Evolutionary conservation across 2,329 filamentous ascomycete genomes (phyloP).

Genomic region (Nothopassalora personata): DNA sequence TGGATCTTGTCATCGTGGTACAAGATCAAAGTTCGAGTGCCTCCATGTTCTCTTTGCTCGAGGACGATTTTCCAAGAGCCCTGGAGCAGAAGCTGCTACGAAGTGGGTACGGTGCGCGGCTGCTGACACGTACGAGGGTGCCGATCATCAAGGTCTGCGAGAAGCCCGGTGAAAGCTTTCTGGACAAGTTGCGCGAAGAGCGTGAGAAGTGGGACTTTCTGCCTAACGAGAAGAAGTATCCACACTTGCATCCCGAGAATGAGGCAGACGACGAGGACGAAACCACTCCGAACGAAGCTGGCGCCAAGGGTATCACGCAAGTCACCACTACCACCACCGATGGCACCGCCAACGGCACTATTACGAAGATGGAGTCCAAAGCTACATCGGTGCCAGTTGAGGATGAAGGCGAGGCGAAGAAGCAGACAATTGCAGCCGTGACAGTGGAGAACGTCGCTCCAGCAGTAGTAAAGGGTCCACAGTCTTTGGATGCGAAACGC

Average conservation of each 20-base stretch:
- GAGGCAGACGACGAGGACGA: conserved; percentile 16
- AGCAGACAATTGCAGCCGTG: neutral
- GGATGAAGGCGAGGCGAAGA: neutral
- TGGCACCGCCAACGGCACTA: neutral
- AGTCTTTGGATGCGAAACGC: conserved; percentile 7
- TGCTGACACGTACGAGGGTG: conserved; percentile 73
- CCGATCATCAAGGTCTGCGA: conserved; percentile 86
- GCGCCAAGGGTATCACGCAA: neutral
- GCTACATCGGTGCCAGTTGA: neutral
- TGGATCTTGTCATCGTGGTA: conserved; percentile 78
- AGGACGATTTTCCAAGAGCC: conserved; percentile 60
- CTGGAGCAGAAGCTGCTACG: conserved; percentile 71
- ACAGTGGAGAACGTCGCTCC: neutral
- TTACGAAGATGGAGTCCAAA: neutral
- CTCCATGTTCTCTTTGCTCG: conserved; percentile 39
- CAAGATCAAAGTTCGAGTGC: conserved; percentile 29
- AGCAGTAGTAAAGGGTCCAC: neutral
- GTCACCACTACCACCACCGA: neutral
- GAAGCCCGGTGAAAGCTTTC: conserved; percentile 57
- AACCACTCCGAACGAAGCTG: neutral
- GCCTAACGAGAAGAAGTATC: conserved; percentile 43
- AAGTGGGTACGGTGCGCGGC: conserved; percentile 65
- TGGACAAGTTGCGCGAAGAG: conserved; percentile 57
- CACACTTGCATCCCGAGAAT: conserved; percentile 25
- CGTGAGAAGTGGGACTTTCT: conserved; percentile 66